Percentiles rank a stretch among this genome's conserved stretches.
These are phyloP conservation scores for Mediolabrus comicus DNA, from an alignment of 108 stramenopile species.

Conservation along the genomic window DNA sequence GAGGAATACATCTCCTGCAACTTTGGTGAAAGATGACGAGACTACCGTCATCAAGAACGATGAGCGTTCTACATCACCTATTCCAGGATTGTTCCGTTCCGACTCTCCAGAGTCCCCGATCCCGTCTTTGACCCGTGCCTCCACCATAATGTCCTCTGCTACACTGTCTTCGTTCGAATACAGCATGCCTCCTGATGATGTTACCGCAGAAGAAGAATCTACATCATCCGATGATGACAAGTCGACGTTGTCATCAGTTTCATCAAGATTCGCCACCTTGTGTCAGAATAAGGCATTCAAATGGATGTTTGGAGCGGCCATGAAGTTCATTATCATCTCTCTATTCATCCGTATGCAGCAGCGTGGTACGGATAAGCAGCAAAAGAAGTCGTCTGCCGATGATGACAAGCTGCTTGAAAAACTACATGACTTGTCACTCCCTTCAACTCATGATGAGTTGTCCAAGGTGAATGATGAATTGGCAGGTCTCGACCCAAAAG, in stretches of 20 bases:
- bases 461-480: conserved; percentile 6
- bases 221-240: too few species aligned
- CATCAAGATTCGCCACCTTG: not conserved
- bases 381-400: too few species aligned
- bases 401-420: conserved; percentile 1
- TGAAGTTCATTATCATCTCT: not conserved
- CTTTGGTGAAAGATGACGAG: not conserved
- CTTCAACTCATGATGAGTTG: conserved; percentile 2
- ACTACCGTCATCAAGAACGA: not conserved
- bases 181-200: too few species aligned
- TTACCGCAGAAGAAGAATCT: not conserved
- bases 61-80: not conserved
- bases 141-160: not conserved
- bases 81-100: not conserved
- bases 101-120: not conserved
- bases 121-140: not conserved
- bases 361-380: too few species aligned
- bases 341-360: not conserved
- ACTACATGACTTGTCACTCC: conserved; percentile 13
- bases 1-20: not conserved
- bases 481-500: conserved; percentile 8
- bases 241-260: not conserved
- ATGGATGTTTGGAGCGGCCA: not conserved
- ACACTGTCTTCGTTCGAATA: not conserved
- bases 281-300: not conserved